Base-by-base conservation (phyloP, 192 early-diverging fungal species). In the Chytriomyces sp. region DNA sequence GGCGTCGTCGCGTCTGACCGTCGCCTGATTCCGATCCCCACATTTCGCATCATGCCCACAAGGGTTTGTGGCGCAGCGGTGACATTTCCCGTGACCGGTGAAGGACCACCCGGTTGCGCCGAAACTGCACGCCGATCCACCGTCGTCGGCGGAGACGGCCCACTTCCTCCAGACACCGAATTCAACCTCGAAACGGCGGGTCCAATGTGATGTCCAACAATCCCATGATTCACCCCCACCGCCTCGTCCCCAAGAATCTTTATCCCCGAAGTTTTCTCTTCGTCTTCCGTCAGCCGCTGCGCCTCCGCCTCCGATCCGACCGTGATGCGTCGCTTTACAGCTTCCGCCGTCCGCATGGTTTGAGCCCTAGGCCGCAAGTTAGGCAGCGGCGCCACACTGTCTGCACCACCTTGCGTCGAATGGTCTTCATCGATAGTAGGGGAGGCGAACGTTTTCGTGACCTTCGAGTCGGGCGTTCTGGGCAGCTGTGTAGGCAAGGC, bases 231-330 rank as follows among this genome's bases (percentile, higher is more conserved):
- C 10, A 49, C 41, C 12, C 41, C 0, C 41, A 49, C 41, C n/a
- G 10, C n/a, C n/a, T 49, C n/a, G 12, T 49, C 41, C 12, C 41
- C 41, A n/a, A n/a, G 52, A 5, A 30, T 52, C 4, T 17, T 49
- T 54, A 0, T n/a, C 33, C n/a, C n/a, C n/a, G n/a, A n/a, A n/a
- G n/a, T n/a, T n/a, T 74, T 74, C 36, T 82, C 74, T 34, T 76
- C 76, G 0, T 82, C 78, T n/a, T 77, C 72, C 26, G 76, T 77
- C 37, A 70, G 64, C 71, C 82, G 82, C 5, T 41, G 63, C 66
- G 80, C 72, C 7, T 85, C 83, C 1, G 78, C 74, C n/a, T 85
- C 84, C 12, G 70, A 71, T 31, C 84, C 84, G 54, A 85, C 84
- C 1, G 84, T 85, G 73, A 83, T 79, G 1, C 84, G 81, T n/a